Conservation (phyloP, 164 flowering plant genomes). For the Liquidambar formosana region DNA sequence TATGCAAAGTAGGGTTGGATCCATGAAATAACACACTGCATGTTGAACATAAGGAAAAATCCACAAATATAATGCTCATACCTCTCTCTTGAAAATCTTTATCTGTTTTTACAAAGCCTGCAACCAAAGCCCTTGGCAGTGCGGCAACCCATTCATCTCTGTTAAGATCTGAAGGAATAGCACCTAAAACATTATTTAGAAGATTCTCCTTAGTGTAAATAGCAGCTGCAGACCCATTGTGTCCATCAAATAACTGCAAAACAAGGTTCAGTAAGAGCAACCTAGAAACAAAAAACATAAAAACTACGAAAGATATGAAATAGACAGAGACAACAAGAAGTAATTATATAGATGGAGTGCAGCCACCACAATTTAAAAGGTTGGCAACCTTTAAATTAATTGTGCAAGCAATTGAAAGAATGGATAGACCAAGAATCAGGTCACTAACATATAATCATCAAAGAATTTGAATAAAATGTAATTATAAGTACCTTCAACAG, state of each 20-base stretch:
- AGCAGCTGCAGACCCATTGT: conserved; percentile 96
- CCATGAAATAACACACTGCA: too few species aligned
- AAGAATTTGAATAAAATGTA: too few species aligned
- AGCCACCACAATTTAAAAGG: not conserved
- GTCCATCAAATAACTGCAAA: conserved; percentile 97
- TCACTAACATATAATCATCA: not conserved
- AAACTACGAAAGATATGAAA: not conserved
- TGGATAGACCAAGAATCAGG: not conserved
- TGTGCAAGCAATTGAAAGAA: not conserved
- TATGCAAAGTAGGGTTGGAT: too few species aligned
- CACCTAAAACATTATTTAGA: conserved; percentile 69
- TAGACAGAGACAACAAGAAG: not conserved
- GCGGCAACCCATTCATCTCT: conserved; percentile 94
- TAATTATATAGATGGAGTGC: not conserved
- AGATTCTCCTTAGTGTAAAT: conserved; percentile 96
- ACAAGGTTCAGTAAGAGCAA: conserved; percentile 9
- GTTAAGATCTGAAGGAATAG: conserved; percentile 87
- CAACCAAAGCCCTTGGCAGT: conserved; percentile 94
- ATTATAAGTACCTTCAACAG: too few species aligned
- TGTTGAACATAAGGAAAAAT: too few species aligned
- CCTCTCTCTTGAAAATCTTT: conserved; percentile 94
- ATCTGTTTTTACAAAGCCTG: conserved; percentile 97
- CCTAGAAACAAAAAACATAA: not conserved
- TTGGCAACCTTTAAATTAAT: not conserved
- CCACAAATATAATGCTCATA: conserved; percentile 17